Evolutionary conservation across 768 basidiomycete genomes (phyloP), one percentile per base, ranked within the genome.

Genomic region (Podaxis sp.): DNA sequence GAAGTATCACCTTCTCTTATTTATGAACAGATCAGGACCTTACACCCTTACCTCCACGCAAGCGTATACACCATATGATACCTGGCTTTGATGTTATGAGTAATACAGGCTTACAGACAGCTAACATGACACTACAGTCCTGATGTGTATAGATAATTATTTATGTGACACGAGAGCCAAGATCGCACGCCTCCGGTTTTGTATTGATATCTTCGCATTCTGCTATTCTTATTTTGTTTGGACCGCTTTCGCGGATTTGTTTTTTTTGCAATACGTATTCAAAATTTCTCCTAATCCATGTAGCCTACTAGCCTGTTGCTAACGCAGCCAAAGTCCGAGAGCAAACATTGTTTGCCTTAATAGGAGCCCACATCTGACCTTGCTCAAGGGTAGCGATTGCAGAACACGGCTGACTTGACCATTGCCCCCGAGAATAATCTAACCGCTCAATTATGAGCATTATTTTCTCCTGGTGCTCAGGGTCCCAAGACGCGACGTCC

Each of bases 41-140:
- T 63, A 70, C 82, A 61, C 76, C 75, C 44, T 68, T 85, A 46
- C 82, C 81, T 50, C 84, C 86, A 16, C 79, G 87, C 68, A 88
- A 88, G 72, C 82, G 87, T 57, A 73, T 81, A 21, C 87, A 88
- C 70, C 85, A 87, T 69, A 82, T 87, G 78, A 83, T 86, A 72
- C 76, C 79, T 51, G 77, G 77, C 14, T 85, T 82, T 65, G 82
- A 86, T 69, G 76, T 84, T 65, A 71, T 82, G 76, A 80, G 76
- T 67, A 79, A 75, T 62, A 74, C 80, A 53, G 76, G 83, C 50
- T 65, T 87, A 65, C 85, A 85, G 66, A 70, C 83, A 52, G 80
- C 82, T 62, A 82, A 78, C 65, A 79, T 86, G 76, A 69, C 81
- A 62, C 72, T 86, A 67, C 79, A 81, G 68, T 77, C 81, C 42